A percentile compares a stretch with the other conserved stretches of the same genome.
Conservation (phyloP, 306 rosid genomes). For the Gynostemma pentaphyllum region DNA sequence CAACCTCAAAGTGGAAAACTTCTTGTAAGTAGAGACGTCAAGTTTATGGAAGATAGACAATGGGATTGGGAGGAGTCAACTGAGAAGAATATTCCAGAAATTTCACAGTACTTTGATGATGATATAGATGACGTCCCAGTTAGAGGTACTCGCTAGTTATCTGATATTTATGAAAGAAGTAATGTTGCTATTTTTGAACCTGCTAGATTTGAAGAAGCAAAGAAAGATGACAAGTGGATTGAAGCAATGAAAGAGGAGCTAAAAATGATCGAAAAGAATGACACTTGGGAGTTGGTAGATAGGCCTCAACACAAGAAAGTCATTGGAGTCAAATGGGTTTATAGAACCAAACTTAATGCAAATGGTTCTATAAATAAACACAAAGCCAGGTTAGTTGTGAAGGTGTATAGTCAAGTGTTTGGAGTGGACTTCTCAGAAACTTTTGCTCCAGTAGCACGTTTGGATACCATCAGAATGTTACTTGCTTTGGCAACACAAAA, state of each 20-base stretch:
- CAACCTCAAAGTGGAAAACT: background rate
- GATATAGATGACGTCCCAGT: too few species aligned
- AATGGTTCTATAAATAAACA: background rate
- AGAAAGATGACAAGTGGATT: conserved; percentile 4
- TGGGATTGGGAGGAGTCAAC: too few species aligned
- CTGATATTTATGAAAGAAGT: conserved; percentile 4
- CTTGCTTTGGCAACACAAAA: too few species aligned
- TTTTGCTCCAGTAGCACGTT: too few species aligned
- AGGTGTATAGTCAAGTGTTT: conserved; percentile 1
- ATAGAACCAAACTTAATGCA: background rate
- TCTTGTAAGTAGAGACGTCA: too few species aligned
- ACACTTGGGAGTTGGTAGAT: background rate
- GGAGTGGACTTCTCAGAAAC: background rate
- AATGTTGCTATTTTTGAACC: too few species aligned
- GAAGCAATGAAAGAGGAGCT: conserved; percentile 8
- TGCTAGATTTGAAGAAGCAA: too few species aligned
- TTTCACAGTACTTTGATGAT: background rate
- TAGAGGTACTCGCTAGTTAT: background rate
- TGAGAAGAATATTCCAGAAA: background rate
- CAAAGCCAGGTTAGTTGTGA: conserved; percentile 1
- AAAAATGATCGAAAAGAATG: background rate
- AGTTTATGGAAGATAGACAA: too few species aligned
- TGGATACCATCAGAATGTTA: too few species aligned
- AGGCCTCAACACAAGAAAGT: background rate
- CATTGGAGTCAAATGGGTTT: conserved; percentile 1